Evolutionary conservation across 805 yeast genomes (phyloP).

Genomic region (Zygotorulaspora florentina): DNA sequence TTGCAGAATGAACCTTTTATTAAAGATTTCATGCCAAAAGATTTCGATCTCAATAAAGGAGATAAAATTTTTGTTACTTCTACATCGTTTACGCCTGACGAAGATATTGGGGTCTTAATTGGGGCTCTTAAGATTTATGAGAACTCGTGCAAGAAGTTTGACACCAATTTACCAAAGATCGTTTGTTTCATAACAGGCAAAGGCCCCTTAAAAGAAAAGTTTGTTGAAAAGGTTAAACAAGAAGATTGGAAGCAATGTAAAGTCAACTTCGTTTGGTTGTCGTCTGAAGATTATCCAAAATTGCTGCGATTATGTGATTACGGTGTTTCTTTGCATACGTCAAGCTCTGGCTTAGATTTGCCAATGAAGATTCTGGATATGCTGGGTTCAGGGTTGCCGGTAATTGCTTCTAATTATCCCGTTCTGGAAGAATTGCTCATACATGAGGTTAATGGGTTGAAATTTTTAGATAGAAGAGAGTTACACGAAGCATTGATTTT

Average conservation of each 20-base stretch:
- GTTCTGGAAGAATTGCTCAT: constrained; percentile 76
- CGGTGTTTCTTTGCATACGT: constrained; percentile 85
- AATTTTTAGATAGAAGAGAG: constrained; percentile 43
- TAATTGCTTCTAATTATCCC: constrained; percentile 67
- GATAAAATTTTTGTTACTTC: constrained; percentile 76
- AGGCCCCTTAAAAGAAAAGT: constrained; percentile 71
- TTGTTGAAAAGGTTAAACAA: constrained; percentile 44
- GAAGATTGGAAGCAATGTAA: constrained; percentile 46
- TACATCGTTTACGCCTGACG: constrained; percentile 95
- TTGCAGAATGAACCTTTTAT: constrained; percentile 31
- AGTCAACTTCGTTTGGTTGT: constrained; percentile 70
- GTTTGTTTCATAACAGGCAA: constrained; percentile 90
- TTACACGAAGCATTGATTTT: constrained; percentile 42
- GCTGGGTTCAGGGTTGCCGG: constrained; percentile 96
- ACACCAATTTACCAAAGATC: constrained; percentile 42
- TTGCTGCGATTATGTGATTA: constrained; percentile 74
- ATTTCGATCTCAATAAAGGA: constrained; percentile 33
- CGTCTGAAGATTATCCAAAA: constrained; percentile 72
- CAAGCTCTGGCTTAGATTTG: constrained; percentile 88
- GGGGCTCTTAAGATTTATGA: constrained; percentile 66
- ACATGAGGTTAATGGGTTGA: constrained; percentile 64
- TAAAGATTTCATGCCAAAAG: constrained; percentile 32
- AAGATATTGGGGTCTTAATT: constrained; percentile 68
- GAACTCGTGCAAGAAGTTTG: constrained; percentile 22
- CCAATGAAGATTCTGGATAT: constrained; percentile 97